These are phyloP conservation scores for Herpetospermum pedunculosum DNA, from an alignment of 306 rosid species.

Conservation along the genomic window DNA sequence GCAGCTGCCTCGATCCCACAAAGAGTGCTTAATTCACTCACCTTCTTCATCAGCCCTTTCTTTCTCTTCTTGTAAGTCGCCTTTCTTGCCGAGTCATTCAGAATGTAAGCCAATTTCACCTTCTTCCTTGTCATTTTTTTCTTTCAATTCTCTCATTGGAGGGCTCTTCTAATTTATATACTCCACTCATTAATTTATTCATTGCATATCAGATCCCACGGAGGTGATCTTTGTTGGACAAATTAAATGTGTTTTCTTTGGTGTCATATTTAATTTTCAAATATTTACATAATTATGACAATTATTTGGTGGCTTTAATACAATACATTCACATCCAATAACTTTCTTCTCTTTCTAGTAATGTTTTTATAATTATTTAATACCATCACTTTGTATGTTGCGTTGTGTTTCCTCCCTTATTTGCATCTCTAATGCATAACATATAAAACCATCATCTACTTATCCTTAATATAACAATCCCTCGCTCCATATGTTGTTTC, in stretches of 20 bases:
- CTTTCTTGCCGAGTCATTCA: constrained; percentile 33
- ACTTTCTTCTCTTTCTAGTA: background rate
- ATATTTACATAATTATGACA: background rate
- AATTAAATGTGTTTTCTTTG: background rate
- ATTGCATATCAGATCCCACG: background rate
- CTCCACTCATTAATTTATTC: too few relatives aligned
- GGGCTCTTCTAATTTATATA: too few relatives aligned
- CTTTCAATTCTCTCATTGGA: too few relatives aligned
- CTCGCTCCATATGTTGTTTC: too few relatives aligned
- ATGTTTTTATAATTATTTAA: background rate
- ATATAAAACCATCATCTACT: too few relatives aligned
- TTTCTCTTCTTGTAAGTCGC: constrained; percentile 49
- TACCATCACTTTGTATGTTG: background rate
- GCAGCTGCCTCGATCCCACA: constrained; percentile 54
- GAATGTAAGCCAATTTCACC: constrained; percentile 33
- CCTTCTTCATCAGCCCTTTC: constrained; percentile 48
- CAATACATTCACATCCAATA: too few relatives aligned
- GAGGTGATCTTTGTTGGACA: background rate
- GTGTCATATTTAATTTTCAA: background rate
- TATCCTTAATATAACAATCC: too few relatives aligned
- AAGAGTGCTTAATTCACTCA: constrained; percentile 35
- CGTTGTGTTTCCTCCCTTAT: background rate
- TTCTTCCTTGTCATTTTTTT: constrained; percentile 37
- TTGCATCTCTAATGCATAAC: background rate
- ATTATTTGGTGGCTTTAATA: background rate